phyloP scores from a whole-genome alignment of 495 filamentous ascomycete genomes.

The Penicillium taxi region DNA sequence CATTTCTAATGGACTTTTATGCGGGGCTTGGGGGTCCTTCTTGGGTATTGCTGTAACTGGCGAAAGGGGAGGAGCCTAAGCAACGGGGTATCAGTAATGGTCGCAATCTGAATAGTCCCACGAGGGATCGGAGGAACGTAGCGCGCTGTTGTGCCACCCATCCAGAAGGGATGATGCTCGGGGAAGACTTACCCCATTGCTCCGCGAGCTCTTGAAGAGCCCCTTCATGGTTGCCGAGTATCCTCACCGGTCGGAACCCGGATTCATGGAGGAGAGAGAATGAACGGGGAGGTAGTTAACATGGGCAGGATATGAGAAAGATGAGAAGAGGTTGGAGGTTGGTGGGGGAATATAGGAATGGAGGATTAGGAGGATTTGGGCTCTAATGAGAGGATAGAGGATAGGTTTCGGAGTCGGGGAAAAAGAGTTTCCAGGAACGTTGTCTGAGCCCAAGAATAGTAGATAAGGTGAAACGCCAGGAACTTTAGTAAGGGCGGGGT shows the following conservation, averaged over 20 bases:
- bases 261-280: conserved; percentile 27
- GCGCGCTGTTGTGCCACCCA: conserved; percentile 12
- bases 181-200: conserved; percentile 32
- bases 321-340: not conserved
- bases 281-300: conserved; percentile 8
- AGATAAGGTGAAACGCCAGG: no score
- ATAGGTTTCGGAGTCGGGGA: no score
- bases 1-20: conserved; percentile 75
- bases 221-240: conserved; percentile 33
- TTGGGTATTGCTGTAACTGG: conserved; percentile 45
- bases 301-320: not conserved
- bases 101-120: conserved; percentile 12
- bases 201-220: conserved; percentile 37
- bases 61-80: conserved; percentile 38
- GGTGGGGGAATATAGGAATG: not conserved
- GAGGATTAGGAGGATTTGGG: conserved; percentile 4
- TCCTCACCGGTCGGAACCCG: conserved; percentile 17
- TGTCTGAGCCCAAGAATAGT: no score
- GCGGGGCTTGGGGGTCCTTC: conserved; percentile 61
- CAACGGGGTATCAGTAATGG: conserved; percentile 11
- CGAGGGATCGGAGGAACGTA: conserved; percentile 6
- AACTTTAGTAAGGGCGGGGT: no score
- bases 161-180: conserved; percentile 11
- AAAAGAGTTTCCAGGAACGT: no score
- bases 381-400: conserved; percentile 4